phyloP scores from a whole-genome alignment of 768 basidiomycete genomes.

The Termitomyces sp. region DNA sequence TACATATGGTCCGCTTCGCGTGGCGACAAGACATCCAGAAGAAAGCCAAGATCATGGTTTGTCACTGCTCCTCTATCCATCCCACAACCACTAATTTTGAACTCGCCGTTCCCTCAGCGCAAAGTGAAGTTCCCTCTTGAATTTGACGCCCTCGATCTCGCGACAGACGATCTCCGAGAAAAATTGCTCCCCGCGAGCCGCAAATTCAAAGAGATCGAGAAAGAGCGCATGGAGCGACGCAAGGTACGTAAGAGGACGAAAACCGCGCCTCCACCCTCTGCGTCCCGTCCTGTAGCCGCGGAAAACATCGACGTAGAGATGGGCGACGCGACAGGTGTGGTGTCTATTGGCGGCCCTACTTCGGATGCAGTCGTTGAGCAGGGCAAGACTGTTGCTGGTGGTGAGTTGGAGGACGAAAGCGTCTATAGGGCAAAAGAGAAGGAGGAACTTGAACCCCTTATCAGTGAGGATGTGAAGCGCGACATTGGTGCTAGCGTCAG shows the following conservation, averaged over 20 bases:
- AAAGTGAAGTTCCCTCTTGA: conserved; percentile 92
- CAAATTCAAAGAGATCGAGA: conserved; percentile 73
- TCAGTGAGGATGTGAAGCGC: conserved; percentile 53
- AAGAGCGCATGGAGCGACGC: conserved; percentile 76
- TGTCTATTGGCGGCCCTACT: conserved; percentile 14
- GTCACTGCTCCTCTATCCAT: conserved; percentile 3
- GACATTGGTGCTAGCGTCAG: conserved; percentile 73
- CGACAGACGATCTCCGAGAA: conserved; percentile 69
- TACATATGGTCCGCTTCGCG: conserved; percentile 95
- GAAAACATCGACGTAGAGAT: conserved; percentile 42
- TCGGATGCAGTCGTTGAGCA: conserved; percentile 18
- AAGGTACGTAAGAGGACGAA: conserved; percentile 79
- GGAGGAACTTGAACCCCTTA: conserved; percentile 54
- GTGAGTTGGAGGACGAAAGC: conserved; percentile 60
- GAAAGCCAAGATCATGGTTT: conserved; percentile 96
- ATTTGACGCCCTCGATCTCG: conserved; percentile 80
- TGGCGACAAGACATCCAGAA: conserved; percentile 88
- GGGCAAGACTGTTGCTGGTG: conserved; percentile 26
- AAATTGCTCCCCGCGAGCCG: conserved; percentile 68
- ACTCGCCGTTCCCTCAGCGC: conserved; percentile 36
- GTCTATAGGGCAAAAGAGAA: conserved; percentile 61
- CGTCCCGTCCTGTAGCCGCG: conserved; percentile 17
- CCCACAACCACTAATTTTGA: not conserved
- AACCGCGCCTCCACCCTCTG: conserved; percentile 21
- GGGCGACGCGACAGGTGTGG: conserved; percentile 25